Percentiles rank a stretch among this genome's conserved stretches.
Conservation (phyloP, 495 filamentous ascomycete species). For the Aspergillus haitiensis region DNA sequence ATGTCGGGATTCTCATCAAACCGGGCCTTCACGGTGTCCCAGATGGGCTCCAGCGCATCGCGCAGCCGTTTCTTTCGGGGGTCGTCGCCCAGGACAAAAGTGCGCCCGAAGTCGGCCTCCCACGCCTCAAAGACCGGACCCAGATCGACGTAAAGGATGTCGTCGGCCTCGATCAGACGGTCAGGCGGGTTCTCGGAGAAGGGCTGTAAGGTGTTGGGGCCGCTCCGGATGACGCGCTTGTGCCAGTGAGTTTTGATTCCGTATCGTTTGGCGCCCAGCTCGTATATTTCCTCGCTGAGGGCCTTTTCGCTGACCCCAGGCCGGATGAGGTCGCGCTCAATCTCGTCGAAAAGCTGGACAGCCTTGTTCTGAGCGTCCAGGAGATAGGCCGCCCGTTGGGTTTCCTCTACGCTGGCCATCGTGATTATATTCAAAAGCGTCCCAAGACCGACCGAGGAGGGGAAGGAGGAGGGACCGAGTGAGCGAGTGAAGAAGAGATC, state of each 20-base stretch:
- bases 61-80: constrained; percentile 44
- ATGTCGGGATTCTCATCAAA: constrained; percentile 39
- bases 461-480: no score
- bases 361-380: constrained; percentile 47
- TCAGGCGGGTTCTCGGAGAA: constrained; percentile 51
- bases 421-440: no score
- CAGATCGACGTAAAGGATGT: constrained; percentile 52
- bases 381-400: constrained; percentile 40
- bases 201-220: constrained; percentile 48
- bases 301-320: constrained; percentile 48
- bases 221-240: constrained; percentile 52
- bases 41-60: constrained; percentile 46
- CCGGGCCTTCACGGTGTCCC: constrained; percentile 39
- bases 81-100: constrained; percentile 49
- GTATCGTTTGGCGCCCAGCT: constrained; percentile 44
- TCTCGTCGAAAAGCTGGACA: constrained; percentile 47
- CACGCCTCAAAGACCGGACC: constrained; percentile 53
- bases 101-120: constrained; percentile 54
- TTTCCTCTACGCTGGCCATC: constrained; percentile 16
- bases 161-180: constrained; percentile 46
- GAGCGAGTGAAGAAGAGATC: no score
- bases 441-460: no score
- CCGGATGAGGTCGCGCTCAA: constrained; percentile 45
- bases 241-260: constrained; percentile 51
- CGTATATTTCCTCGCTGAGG: constrained; percentile 49